phyloP scores from a whole-genome alignment of 2,329 filamentous ascomycete genomes.

The Exophiala phaeomuriformis region DNA sequence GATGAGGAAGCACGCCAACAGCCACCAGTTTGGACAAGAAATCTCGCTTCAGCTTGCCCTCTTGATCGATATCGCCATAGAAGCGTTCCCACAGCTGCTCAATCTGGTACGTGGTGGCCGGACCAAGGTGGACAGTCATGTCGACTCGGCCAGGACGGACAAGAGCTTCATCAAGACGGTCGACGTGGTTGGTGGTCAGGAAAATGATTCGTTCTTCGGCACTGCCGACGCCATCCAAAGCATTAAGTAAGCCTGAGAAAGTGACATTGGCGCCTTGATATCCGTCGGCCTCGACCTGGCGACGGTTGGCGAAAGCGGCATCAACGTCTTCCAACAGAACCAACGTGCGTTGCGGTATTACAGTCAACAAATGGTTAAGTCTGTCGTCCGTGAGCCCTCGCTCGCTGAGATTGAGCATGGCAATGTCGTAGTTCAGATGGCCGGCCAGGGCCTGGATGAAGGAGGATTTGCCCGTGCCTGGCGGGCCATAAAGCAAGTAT shows the following conservation, averaged over 20 bases:
- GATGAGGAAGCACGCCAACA: conserved; percentile 58
- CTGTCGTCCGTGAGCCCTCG: conserved; percentile 84
- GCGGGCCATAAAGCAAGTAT: conserved; percentile 81
- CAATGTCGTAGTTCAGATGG: conserved; percentile 86
- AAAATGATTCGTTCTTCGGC: conserved; percentile 92
- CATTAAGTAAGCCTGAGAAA: conserved; percentile 82
- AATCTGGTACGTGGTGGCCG: conserved; percentile 80
- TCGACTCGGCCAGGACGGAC: conserved; percentile 89
- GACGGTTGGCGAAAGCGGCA: conserved; percentile 77
- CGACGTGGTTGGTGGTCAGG: conserved; percentile 88
- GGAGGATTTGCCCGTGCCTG: conserved; percentile 86
- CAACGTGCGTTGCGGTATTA: conserved; percentile 73
- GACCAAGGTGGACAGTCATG: conserved; percentile 82
- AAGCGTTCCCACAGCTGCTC: conserved; percentile 87
- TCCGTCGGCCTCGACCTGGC: conserved; percentile 69
- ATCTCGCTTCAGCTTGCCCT: conserved; percentile 53
- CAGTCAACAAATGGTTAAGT: conserved; percentile 75
- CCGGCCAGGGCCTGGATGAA: conserved; percentile 94
- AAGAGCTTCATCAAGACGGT: conserved; percentile 73
- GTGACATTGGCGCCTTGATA: conserved; percentile 85
- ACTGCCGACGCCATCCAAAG: conserved; percentile 84
- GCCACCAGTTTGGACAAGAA: conserved; percentile 66
- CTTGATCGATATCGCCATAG: conserved; percentile 71
- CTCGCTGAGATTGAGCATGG: conserved; percentile 85
- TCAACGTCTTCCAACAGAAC: conserved; percentile 85